Conservation (phyloP, 306 rosid genomes). For the Cicer yamashitae region DNA sequence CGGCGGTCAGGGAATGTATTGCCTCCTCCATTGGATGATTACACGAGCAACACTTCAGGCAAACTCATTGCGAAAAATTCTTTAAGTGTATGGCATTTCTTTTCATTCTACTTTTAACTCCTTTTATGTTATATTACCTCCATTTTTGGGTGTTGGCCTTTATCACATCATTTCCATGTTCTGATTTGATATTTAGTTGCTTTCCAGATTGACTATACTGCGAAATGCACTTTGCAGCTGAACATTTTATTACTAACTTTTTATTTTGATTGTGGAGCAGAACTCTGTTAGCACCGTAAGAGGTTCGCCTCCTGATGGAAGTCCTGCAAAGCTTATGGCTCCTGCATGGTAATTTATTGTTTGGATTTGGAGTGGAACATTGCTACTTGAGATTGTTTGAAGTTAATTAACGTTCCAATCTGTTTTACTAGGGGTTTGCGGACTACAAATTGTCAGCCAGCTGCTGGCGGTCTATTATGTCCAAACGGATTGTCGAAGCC, state of each 20-base stretch:
- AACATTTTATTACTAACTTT: constrained; percentile 24
- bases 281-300: constrained; percentile 50
- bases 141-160: constrained; percentile 6
- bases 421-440: constrained; percentile 66
- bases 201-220: constrained; percentile 19
- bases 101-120: not conserved
- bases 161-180: not conserved
- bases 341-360: constrained; percentile 73
- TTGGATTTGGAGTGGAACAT: constrained; percentile 20
- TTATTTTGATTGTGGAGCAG: constrained; percentile 53
- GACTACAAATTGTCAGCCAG: constrained; percentile 61
- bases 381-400: constrained; percentile 26
- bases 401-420: constrained; percentile 21
- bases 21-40: constrained; percentile 88
- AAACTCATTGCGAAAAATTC: constrained; percentile 62
- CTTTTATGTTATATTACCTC: constrained; percentile 15
- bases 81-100: constrained; percentile 67
- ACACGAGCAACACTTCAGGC: constrained; percentile 53
- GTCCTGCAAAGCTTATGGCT: constrained; percentile 58
- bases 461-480: constrained; percentile 49
- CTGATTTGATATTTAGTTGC: constrained; percentile 9
- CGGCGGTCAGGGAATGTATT: constrained; percentile 73
- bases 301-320: constrained; percentile 80
- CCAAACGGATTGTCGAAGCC: constrained; percentile 64
- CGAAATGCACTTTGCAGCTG: constrained; percentile 5